A percentile compares a stretch with the other conserved stretches of the same genome.
phyloP scores from a whole-genome alignment of 2,329 filamentous ascomycete species.

The Fusarium agapanthi region DNA sequence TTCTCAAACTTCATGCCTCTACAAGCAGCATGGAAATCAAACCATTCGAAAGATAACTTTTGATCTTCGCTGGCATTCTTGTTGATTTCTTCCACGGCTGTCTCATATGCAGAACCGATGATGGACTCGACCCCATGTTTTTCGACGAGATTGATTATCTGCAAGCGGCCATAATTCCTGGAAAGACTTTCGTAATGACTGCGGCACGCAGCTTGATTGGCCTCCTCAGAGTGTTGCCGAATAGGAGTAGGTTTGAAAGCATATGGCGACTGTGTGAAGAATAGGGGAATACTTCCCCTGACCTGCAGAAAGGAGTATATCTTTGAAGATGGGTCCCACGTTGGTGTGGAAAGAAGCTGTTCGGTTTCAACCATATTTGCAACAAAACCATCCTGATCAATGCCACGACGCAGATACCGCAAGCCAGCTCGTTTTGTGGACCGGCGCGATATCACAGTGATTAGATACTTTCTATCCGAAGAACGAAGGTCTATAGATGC shows the following conservation, averaged over 20 bases:
- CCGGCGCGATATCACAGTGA: constrained; percentile 92
- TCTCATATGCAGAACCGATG: constrained; percentile 81
- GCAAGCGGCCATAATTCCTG: constrained; percentile 77
- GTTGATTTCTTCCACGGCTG: constrained; percentile 73
- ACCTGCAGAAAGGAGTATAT: constrained; percentile 87
- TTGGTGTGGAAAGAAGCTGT: constrained; percentile 81
- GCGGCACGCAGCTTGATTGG: constrained; percentile 80
- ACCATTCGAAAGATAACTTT: constrained; percentile 81
- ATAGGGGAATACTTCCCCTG: constrained; percentile 90
- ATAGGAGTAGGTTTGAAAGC: constrained; percentile 88
- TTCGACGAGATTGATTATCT: constrained; percentile 86
- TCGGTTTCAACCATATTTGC: constrained; percentile 96
- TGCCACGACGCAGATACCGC: constrained; percentile 87
- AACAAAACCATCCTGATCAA: constrained; percentile 87
- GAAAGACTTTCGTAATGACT: constrained; percentile 79
- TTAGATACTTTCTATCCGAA: constrained; percentile 69
- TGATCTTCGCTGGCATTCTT: constrained; percentile 60
- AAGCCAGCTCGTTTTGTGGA: constrained; percentile 87
- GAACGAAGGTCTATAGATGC: constrained; percentile 53
- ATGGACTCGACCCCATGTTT: constrained; percentile 84
- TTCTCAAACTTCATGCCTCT: constrained; percentile 99
- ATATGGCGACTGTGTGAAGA: constrained; percentile 95
- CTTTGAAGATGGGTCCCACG: constrained; percentile 69
- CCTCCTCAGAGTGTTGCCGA: constrained; percentile 80
- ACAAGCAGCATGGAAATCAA: constrained; percentile 93